Percentiles rank a stretch among this genome's conserved stretches.
Conservation (phyloP, 768 basidiomycete genomes). For the Suillus subalutaceus region DNA sequence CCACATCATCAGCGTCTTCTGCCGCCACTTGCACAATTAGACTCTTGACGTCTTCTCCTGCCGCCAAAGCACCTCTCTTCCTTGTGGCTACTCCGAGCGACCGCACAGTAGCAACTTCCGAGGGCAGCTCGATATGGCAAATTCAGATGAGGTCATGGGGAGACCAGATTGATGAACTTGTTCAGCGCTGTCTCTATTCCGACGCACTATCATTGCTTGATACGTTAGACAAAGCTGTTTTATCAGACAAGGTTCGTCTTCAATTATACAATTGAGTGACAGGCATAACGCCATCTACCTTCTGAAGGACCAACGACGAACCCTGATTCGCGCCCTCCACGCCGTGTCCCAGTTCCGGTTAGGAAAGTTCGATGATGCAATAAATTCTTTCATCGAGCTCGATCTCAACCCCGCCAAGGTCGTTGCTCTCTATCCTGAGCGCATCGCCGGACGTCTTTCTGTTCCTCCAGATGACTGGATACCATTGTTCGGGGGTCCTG, state of each 20-base stretch:
- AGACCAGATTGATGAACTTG: conserved; percentile 84
- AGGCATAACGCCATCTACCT: conserved; percentile 11
- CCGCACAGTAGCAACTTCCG: conserved; percentile 57
- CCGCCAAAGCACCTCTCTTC: conserved; percentile 56
- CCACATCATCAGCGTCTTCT: conserved; percentile 30
- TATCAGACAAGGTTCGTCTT: conserved; percentile 67
- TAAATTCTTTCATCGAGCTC: conserved; percentile 85
- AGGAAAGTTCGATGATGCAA: conserved; percentile 73
- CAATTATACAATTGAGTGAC: conserved; percentile 3
- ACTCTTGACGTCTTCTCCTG: conserved; percentile 60
- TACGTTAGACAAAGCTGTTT: conserved; percentile 56
- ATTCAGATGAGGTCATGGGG: conserved; percentile 74
- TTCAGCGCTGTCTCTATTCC: conserved; percentile 63
- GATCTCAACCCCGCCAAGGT: conserved; percentile 95
- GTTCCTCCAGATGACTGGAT: conserved; percentile 77
- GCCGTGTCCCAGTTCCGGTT: conserved; percentile 78
- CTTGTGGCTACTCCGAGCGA: conserved; percentile 78
- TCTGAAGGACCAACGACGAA: conserved; percentile 54
- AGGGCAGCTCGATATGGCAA: conserved; percentile 82
- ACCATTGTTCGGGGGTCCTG: conserved; percentile 79
- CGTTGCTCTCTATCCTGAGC: conserved; percentile 83
- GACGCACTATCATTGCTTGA: conserved; percentile 84
- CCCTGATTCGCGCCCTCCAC: conserved; percentile 68
- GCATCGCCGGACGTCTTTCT: conserved; percentile 76
- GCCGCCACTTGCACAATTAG: conserved; percentile 56